Evolutionary conservation across 768 basidiomycete species (phyloP).

Genomic region (Auricularia sp.): DNA sequence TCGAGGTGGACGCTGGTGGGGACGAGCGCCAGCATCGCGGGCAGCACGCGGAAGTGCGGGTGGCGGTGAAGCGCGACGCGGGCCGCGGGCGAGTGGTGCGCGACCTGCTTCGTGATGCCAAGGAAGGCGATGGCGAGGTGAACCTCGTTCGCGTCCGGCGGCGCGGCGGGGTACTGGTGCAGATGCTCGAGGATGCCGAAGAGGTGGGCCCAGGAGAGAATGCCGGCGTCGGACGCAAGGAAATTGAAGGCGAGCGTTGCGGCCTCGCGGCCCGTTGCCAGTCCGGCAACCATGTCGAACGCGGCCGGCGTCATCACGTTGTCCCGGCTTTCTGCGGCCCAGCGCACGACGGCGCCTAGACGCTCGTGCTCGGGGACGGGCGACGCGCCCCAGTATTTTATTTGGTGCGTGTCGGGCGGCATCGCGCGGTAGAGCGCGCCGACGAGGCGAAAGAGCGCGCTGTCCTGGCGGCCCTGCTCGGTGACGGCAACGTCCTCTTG

Average conservation of each 20-base stretch:
- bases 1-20: conserved; percentile 80
- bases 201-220: conserved; percentile 65
- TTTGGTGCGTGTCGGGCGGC: conserved; percentile 54
- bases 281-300: conserved; percentile 82
- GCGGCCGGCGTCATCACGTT: conserved; percentile 64
- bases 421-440: conserved; percentile 70
- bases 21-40: conserved; percentile 71
- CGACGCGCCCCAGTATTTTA: conserved; percentile 79
- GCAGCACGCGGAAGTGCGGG: conserved; percentile 70
- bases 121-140: conserved; percentile 74
- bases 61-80: conserved; percentile 69
- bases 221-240: conserved; percentile 51
- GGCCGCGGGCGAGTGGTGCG: conserved; percentile 63
- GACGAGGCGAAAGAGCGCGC: conserved; percentile 74
- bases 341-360: conserved; percentile 64
- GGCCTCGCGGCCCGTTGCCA: conserved; percentile 75
- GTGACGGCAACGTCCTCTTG: conserved; percentile 79
- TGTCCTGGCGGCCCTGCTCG: conserved; percentile 64
- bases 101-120: conserved; percentile 65
- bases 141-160: conserved; percentile 34
- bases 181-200: conserved; percentile 62
- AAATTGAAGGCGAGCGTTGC: conserved; percentile 86
- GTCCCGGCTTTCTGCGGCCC: conserved; percentile 75
- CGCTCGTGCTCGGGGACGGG: conserved; percentile 30
- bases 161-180: conserved; percentile 22